Evolutionary conservation across 768 basidiomycete genomes (phyloP), one percentile per base, ranked within the genome.

Genomic region (Cystofilobasidium bisporidii): DNA sequence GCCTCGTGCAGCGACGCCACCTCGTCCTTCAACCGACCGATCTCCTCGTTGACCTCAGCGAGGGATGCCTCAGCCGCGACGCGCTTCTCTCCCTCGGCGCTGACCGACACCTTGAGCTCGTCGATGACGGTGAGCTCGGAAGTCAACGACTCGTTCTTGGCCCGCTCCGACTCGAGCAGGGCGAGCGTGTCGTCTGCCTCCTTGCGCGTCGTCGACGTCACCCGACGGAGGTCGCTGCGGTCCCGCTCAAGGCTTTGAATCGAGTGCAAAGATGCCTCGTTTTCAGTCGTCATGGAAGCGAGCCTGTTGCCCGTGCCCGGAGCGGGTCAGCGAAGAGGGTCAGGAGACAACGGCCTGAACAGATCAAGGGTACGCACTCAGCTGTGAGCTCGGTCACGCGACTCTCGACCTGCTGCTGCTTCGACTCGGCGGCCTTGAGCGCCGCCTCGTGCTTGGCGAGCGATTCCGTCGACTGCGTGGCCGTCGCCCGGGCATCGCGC

Each of bases 21-120:
- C 71, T 87, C 84, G 55, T 81, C 79, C 75, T 87, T 84, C 20
- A 89, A 79, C 47, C 84, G 81, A 8, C 77, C 74, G 71, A 86
- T 86, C 10, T 83, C 84, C 69, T 81, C 81, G 73, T 87, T 84
- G 55, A 87, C 76, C 69, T 88, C 86, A 4, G 80, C 76, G 14
- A 82, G 78, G 62, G 81, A 82, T 47, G 80, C 80, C 71, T 83
- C 79, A 55, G 81, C 76, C 40, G 81, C 76, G 3, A 75, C 72
- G 12, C 77, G 79, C 69, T 86, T 85, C 73, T 81, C 83, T 73
- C 87, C 83, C 56, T 80, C 80, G 41, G 79, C 76, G 0, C 76
- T 72, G 62, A 82, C 76, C 11, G 79, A 76, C 26, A 81, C 81
- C 71, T 82, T 36, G 45, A 40, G 60, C 36, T 61, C 60, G 60